phyloP scores from a whole-genome alignment of 2,329 filamentous ascomycete species.

The Nemania sp. region DNA sequence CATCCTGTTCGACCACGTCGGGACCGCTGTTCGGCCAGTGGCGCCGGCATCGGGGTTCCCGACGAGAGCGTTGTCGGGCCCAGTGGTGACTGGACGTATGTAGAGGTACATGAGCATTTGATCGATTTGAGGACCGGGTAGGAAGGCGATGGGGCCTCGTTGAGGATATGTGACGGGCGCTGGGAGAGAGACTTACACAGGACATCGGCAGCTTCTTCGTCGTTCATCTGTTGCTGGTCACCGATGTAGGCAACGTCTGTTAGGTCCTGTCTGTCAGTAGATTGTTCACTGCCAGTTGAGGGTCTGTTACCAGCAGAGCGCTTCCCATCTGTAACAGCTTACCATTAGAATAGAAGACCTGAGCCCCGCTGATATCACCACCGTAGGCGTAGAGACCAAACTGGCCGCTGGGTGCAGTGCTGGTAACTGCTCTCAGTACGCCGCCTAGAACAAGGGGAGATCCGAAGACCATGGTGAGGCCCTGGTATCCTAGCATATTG shows the following conservation, averaged over 20 bases:
- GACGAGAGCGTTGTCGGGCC: conserved; percentile 20
- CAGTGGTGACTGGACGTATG: conserved; percentile 22
- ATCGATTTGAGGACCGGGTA: too few relatives aligned
- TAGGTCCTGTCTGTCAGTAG: neutral
- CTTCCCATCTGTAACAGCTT: conserved; percentile 5
- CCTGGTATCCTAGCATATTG: conserved; percentile 3
- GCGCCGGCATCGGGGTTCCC: conserved; percentile 28
- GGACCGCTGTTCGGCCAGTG: conserved; percentile 8
- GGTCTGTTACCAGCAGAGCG: too few relatives aligned
- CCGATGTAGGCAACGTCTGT: conserved; percentile 21
- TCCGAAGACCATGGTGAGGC: neutral
- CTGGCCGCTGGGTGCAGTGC: conserved; percentile 19
- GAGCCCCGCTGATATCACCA: conserved; percentile 30
- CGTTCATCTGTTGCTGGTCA: conserved; percentile 13
- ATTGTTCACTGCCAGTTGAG: neutral
- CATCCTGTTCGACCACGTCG: conserved; percentile 32
- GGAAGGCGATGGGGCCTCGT: neutral
- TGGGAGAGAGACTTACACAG: conserved; percentile 23
- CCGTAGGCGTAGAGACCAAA: conserved; percentile 39
- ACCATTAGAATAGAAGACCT: conserved; percentile 34
- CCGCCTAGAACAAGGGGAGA: conserved; percentile 9
- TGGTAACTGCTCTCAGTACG: neutral
- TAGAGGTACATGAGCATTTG: neutral
- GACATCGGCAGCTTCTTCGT: conserved; percentile 22
- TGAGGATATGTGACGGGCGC: neutral